These are phyloP conservation scores for Botrytis byssoidea DNA, from an alignment of 2,329 filamentous ascomycete genomes.

Conservation along the genomic window DNA sequence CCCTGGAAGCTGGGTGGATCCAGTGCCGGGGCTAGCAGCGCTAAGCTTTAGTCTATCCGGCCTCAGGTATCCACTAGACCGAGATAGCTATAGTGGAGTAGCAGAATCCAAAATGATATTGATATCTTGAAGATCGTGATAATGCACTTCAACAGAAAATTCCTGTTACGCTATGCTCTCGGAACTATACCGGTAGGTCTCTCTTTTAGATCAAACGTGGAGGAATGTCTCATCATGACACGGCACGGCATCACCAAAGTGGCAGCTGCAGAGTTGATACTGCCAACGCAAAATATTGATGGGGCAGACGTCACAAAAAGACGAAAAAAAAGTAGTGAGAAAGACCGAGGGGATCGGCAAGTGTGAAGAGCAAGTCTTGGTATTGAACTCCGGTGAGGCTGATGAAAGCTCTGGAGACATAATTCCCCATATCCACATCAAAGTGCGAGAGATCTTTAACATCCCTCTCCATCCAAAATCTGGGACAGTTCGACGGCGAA, in stretches of 20 bases:
- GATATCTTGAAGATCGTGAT: not conserved
- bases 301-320: not conserved
- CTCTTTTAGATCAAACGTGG: constrained; percentile 2
- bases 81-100: not conserved
- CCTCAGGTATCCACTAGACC: not conserved
- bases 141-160: not conserved
- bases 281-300: constrained; percentile 9
- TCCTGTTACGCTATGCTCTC: not conserved
- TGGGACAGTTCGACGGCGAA: not conserved
- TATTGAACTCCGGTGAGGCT: not conserved
- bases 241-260: not conserved
- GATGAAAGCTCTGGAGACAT: not conserved
- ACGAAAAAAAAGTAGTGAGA: not conserved
- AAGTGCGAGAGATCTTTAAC: constrained; percentile 2
- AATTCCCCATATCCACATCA: not conserved
- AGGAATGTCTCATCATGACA: constrained; percentile 11
- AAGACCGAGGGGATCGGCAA: constrained; percentile 1
- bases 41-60: not conserved
- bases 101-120: not conserved
- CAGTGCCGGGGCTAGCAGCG: not conserved
- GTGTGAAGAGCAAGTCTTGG: not conserved
- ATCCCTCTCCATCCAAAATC: constrained; percentile 2
- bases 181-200: not conserved
- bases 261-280: not conserved
- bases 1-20: constrained; percentile 1